Evolutionary conservation across 1,139 yeast species (phyloP), one percentile per base, ranked within the genome.

Genomic region (Candida pseudoviswanathii): DNA sequence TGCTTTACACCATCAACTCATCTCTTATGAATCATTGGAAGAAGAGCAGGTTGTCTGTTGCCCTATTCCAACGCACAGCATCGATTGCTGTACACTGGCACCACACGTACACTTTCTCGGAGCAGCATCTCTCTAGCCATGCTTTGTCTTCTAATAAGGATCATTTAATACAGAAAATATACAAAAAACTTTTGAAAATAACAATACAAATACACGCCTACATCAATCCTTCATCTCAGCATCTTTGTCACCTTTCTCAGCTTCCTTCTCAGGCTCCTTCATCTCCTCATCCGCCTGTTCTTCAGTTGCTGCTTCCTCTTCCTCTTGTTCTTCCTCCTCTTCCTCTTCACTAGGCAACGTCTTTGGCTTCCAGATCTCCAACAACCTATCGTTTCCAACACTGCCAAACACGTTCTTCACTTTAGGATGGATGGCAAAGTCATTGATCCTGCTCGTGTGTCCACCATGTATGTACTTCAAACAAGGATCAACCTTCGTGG

Each of bases 391-490:
- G 58, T 80, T 83, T 0, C 82, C 84, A 51, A 78, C 77, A 45
- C 79, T 73, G 5, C 76, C 75, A 45, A 70, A 66, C 11, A 80
- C 60, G 45, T 72, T 68, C 37, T 64, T 66, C 42, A 81, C 63
- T 32, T 45, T 57, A 3, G 85, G 84, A 58, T 80, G 84, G 54
- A 80, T 68, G 49, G 73, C 81, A 29, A 78, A 67, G 51, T 77
- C 83, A 57, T 78, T 75, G 43, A 81, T 69, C 55, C 81, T 68
- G 47, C 75, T 75, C 5, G 84, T 78, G 63, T 81, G 85, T 16
- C 86, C 86, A 11, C 84, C 85, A 63, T 82, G 85, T 51, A 81
- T 73, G 64, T 80, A 81, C 36, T 60, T 68, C 55, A 84, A 71
- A 58, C 86, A 78, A n/a, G 89, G 89, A 61, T 84, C 89, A 29